Evolutionary conservation across 306 rosid species (phyloP), one percentile per base, ranked within the genome.

Genomic region (Cicer arietinum): DNA sequence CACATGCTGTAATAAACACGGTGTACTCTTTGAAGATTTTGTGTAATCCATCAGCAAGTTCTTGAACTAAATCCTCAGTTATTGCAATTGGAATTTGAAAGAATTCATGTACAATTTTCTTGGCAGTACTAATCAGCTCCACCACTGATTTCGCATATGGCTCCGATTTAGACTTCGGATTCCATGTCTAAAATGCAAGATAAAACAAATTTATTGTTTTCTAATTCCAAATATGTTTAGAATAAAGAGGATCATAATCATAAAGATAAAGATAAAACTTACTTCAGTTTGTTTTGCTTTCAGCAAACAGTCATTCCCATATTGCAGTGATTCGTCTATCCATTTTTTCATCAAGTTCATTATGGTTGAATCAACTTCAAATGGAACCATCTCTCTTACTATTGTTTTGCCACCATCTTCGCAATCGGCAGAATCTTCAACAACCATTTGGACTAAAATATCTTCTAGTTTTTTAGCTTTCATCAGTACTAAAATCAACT

Each of bases 321-420:
- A 85, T 35, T 79, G 46, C 75, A 91, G 59, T 63, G 88, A 84
- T 47, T 88, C 93, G 22, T 80, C 78, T 11, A 94, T 85, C 98
- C 98, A 91, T 77, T 44, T 88, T 50, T 68, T 86, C 77, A 89
- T 59, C 7, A 89, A 90, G 67, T 66, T 77, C 73, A 85, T 6
- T 30, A 89, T 83, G 80, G 86, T 80, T 58, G 86, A 46, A 18
- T 91, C 93, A 66, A 94, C 95, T 75, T 94, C 97, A 72, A 86
- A 94, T 7, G 96, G 98, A 78, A 84, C 80, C 98, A 94, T 94
- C 81, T 91, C 95, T 75, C 89, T 85, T 2, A 94, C 96, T 8
- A 94, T 64, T 13, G 93, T 74, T 82, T 89, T 90, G 10, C 98
- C 98, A 6, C 98, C 98, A 68, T 94, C 98, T 1, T 91, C 96